These are phyloP conservation scores for Candida berthetii DNA, from an alignment of 805 yeast species.

Conservation along the genomic window DNA sequence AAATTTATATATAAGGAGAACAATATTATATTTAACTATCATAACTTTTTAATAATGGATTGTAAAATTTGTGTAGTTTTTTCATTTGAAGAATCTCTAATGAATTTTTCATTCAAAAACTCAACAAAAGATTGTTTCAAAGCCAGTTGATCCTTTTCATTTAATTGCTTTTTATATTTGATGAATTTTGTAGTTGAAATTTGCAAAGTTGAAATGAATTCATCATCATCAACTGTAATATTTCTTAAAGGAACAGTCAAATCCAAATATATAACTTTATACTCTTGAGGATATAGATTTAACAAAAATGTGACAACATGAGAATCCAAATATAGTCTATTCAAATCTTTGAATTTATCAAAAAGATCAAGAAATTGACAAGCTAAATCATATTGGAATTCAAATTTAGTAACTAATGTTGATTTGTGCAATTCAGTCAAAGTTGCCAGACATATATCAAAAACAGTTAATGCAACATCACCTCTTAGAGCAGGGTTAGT, in stretches of 20 bases:
- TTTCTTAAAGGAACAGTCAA: conserved; percentile 64
- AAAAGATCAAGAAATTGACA: conserved; percentile 48
- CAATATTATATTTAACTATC: too few species aligned
- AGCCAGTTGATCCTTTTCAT: conserved; percentile 23
- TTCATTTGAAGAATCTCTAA: conserved; percentile 3
- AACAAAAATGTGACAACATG: conserved; percentile 57
- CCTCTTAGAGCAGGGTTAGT: conserved; percentile 76
- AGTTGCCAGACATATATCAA: conserved; percentile 57
- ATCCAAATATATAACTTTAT: conserved; percentile 40
- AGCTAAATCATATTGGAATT: conserved; percentile 32
- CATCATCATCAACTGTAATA: conserved; percentile 27
- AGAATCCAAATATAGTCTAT: conserved; percentile 57
- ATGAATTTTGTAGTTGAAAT: conserved; percentile 64
- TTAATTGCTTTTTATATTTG: conserved; percentile 46
- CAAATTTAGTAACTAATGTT: conserved; percentile 14
- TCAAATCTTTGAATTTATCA: conserved; percentile 63
- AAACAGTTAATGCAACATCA: conserved; percentile 63
- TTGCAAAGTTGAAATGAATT: conserved; percentile 57
- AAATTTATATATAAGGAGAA: neutral
- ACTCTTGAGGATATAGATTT: conserved; percentile 31
- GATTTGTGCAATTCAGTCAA: conserved; percentile 19
- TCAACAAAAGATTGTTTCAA: conserved; percentile 29
- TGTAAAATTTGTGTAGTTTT: conserved; percentile 14
- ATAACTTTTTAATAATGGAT: conserved; percentile 18
- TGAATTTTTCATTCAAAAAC: conserved; percentile 7